Evolutionary conservation across 78 protist species (phyloP).

Genomic region (Dictyostelium citrinum): DNA sequence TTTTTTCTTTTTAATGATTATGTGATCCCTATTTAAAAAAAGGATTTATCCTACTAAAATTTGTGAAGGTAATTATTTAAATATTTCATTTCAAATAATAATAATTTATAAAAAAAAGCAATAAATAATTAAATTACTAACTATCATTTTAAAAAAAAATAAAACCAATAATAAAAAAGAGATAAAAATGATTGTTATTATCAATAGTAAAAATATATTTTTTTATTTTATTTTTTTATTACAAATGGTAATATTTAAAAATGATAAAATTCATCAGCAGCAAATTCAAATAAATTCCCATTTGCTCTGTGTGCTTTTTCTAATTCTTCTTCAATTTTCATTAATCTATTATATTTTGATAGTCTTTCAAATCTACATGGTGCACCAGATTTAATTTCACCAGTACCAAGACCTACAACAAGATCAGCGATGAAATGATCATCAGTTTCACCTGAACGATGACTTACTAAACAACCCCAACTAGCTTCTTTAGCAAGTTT

Average conservation of each 20-base stretch:
- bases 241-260: background rate
- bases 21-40: too few species aligned
- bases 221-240: too few species aligned
- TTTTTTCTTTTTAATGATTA: too few species aligned
- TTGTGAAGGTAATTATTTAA: too few species aligned
- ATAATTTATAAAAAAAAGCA: too few species aligned
- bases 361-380: constrained; percentile 98
- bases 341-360: constrained; percentile 99
- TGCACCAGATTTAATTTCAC: constrained; percentile 99
- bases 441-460: constrained; percentile 99
- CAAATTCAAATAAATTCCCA: background rate
- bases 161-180: too few species aligned
- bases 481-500: constrained; percentile 80
- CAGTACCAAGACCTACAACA: constrained; percentile 97
- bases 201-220: too few species aligned
- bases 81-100: too few species aligned
- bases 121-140: too few species aligned
- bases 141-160: too few species aligned
- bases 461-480: constrained; percentile 98
- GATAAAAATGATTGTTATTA: too few species aligned
- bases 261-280: background rate
- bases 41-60: too few species aligned
- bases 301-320: constrained; percentile 17
- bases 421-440: constrained; percentile 99
- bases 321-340: constrained; percentile 85